Evolutionary conservation across 176 grass and related monocot genomes (phyloP).

Genomic region (Carex kokanica): DNA sequence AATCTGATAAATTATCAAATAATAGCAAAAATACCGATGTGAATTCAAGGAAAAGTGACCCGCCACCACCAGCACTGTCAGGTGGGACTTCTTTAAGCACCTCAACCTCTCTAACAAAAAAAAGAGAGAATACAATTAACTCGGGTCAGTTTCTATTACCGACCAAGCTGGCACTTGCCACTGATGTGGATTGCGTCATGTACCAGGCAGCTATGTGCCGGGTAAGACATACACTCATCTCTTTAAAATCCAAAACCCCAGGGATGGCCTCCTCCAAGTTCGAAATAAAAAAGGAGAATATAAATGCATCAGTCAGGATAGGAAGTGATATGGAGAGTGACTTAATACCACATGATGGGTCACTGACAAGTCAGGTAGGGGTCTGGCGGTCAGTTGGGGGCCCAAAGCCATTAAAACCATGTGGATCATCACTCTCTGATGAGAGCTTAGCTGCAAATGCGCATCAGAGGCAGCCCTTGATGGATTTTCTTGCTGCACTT

Average conservation of each 20-base stretch:
- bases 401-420: constrained; percentile 61
- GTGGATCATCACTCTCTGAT: constrained; percentile 46
- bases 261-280: constrained; percentile 36
- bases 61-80: constrained; percentile 37
- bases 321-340: constrained; percentile 74
- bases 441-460: constrained; percentile 36
- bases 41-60: constrained; percentile 50
- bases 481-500: constrained; percentile 89
- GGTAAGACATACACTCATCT: constrained; percentile 75
- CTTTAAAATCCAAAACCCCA: constrained; percentile 59
- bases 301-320: constrained; percentile 70
- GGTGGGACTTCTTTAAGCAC: constrained; percentile 48
- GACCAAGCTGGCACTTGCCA: constrained; percentile 76
- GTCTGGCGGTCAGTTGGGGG: constrained; percentile 70
- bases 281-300: constrained; percentile 70
- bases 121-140: constrained; percentile 58
- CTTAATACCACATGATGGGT: constrained; percentile 44
- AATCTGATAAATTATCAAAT: constrained; percentile 42
- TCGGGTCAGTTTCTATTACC: constrained; percentile 61
- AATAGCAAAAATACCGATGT: constrained; percentile 30
- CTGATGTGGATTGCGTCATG: constrained; percentile 81
- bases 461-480: constrained; percentile 57
- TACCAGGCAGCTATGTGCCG: constrained; percentile 94
- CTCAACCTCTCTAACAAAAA: constrained; percentile 50
- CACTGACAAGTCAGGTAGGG: constrained; percentile 57